phyloP scores from a whole-genome alignment of 495 filamentous ascomycete genomes.

The Hypoxylon intermedium region DNA sequence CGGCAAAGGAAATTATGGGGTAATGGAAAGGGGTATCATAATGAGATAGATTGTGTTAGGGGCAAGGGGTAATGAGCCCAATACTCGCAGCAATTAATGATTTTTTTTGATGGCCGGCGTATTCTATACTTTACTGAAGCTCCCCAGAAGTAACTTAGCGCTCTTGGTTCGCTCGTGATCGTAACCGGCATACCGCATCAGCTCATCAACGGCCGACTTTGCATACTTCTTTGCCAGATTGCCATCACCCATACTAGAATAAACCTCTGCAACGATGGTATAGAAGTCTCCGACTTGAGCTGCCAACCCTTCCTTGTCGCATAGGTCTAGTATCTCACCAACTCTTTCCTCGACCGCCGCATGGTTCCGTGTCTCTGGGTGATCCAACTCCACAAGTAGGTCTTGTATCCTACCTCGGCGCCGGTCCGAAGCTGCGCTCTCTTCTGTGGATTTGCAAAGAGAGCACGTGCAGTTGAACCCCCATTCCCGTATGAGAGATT shows the following conservation, averaged over 20 bases:
- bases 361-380: constrained; percentile 28
- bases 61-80: too few relatives aligned
- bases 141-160: constrained; percentile 21
- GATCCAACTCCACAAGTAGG: constrained; percentile 33
- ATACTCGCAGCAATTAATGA: too few relatives aligned
- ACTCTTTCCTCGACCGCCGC: constrained; percentile 32
- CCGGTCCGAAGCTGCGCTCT: constrained; percentile 37
- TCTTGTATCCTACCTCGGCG: constrained; percentile 35
- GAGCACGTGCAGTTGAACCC: constrained; percentile 48
- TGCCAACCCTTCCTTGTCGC: constrained; percentile 43
- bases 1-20: too few relatives aligned
- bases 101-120: not conserved
- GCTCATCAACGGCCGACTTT: constrained; percentile 33
- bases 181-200: constrained; percentile 36
- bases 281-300: constrained; percentile 46
- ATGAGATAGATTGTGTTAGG: too few relatives aligned
- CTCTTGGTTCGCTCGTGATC: constrained; percentile 31
- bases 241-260: constrained; percentile 31
- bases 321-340: constrained; percentile 32
- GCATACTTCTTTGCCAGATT: constrained; percentile 37
- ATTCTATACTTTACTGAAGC: constrained; percentile 1
- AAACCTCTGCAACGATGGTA: constrained; percentile 42
- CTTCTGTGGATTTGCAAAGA: constrained; percentile 36
- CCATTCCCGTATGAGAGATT: constrained; percentile 42
- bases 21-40: too few relatives aligned